Percentiles rank a stretch among this genome's conserved stretches.
Evolutionary conservation across 257 asterid genomes (phyloP).

Genomic region (Solanum habrochaites): DNA sequence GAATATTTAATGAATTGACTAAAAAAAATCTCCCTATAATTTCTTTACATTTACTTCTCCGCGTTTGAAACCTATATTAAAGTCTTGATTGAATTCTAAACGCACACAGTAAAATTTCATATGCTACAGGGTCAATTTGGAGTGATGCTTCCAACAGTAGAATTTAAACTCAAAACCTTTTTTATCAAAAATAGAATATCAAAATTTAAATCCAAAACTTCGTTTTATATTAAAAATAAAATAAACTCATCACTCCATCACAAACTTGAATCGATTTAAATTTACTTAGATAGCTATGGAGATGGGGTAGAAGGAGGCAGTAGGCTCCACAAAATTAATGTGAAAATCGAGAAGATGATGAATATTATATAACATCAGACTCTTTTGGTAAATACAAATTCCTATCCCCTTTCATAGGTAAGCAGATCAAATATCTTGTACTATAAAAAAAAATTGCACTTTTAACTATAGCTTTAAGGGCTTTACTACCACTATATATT

Average conservation of each 20-base stretch:
- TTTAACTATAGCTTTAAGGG: not conserved
- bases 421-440: not conserved
- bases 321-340: not conserved
- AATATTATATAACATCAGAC: not conserved
- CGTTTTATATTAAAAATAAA: too few species aligned
- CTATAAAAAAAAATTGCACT: not conserved
- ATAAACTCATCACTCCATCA: accelerated
- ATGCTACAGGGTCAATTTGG: accelerated
- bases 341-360: not conserved
- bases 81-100: too few species aligned
- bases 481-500: not conserved
- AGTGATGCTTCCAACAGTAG: accelerated
- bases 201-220: too few species aligned
- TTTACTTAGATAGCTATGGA: not conserved
- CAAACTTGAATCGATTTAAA: too few species aligned
- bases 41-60: too few species aligned
- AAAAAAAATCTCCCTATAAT: accelerated
- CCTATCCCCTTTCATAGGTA: not conserved
- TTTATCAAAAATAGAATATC: too few species aligned
- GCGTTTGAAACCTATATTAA: too few species aligned
- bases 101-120: too few species aligned
- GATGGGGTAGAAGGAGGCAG: not conserved
- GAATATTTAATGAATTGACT: not conserved
- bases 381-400: not conserved
- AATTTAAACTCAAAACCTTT: too few species aligned